These are phyloP conservation scores for Magnaporthiopsis rhizophila DNA, from an alignment of 2,329 filamentous ascomycete species.

Conservation along the genomic window DNA sequence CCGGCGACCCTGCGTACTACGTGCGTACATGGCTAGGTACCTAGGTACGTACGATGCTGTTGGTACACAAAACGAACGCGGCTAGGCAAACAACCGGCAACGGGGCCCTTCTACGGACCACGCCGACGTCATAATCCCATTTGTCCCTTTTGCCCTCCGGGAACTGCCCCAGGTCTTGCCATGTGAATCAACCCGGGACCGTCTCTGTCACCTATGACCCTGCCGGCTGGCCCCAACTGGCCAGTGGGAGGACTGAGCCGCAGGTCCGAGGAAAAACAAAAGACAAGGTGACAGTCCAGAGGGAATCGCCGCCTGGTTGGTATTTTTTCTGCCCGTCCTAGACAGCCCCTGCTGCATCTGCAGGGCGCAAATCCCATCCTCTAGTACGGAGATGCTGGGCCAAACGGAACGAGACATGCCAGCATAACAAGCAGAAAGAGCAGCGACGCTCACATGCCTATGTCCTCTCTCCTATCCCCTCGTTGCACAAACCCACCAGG, in stretches of 20 bases:
- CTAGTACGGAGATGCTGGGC: not conserved
- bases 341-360: not conserved
- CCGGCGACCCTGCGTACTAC: not conserved
- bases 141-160: too few relatives aligned
- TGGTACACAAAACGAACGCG: not conserved
- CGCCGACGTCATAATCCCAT: not conserved
- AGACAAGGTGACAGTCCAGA: not conserved
- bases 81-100: not conserved
- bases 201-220: not conserved
- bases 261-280: not conserved
- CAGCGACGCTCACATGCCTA: not conserved
- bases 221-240: not conserved
- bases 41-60: not conserved
- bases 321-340: not conserved
- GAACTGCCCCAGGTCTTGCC: not conserved
- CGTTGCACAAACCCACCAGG: not conserved
- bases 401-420: not conserved
- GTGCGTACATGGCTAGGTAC: not conserved
- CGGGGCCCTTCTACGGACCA: not conserved
- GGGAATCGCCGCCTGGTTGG: not conserved
- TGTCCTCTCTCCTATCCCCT: too few relatives aligned
- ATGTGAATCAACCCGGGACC: not conserved
- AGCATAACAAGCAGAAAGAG: not conserved
- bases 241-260: not conserved
- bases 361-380: not conserved